A percentile compares a stretch with the other conserved stretches of the same genome.
These are phyloP conservation scores for Epichloe aotearoae DNA, from an alignment of 2,329 filamentous ascomycete species.

Conservation along the genomic window DNA sequence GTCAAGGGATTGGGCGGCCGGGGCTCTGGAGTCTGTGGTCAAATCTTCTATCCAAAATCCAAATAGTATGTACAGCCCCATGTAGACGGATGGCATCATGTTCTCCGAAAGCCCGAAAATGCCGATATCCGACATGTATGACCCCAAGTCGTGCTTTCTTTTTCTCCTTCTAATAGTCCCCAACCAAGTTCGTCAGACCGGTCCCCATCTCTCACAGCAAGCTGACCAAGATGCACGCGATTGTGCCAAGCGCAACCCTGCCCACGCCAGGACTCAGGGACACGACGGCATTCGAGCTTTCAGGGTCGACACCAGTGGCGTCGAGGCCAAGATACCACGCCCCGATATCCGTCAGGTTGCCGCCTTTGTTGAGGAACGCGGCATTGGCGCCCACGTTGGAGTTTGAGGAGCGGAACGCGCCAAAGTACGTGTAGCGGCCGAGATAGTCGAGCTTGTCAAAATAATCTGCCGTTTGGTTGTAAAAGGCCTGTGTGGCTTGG, in stretches of 20 bases:
- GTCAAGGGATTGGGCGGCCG: background rate
- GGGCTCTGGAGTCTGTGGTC: background rate
- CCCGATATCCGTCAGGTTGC: slow-evolving; percentile 62
- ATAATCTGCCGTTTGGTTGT: slow-evolving; percentile 51
- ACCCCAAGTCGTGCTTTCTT: no score
- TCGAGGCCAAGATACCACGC: slow-evolving; percentile 57
- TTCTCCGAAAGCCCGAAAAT: no score
- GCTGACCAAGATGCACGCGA: slow-evolving; percentile 1
- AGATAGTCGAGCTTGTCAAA: slow-evolving; percentile 47
- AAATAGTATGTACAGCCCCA: no score
- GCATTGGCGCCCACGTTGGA: slow-evolving; percentile 65
- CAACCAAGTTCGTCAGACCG: no score
- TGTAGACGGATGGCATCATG: no score
- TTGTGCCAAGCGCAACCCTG: background rate
- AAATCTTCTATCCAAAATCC: no score
- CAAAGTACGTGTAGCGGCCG: slow-evolving; percentile 62
- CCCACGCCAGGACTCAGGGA: background rate
- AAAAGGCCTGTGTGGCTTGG: slow-evolving; percentile 47
- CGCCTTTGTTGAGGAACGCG: slow-evolving; percentile 54
- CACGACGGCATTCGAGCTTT: slow-evolving; percentile 8
- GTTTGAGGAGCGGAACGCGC: slow-evolving; percentile 53
- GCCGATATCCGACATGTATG: no score
- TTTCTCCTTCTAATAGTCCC: no score
- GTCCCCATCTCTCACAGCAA: slow-evolving; percentile 1
- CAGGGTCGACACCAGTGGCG: slow-evolving; percentile 31